Evolutionary conservation across 1,139 yeast genomes (phyloP).

Genomic region (Hanseniaspora uvarum): DNA sequence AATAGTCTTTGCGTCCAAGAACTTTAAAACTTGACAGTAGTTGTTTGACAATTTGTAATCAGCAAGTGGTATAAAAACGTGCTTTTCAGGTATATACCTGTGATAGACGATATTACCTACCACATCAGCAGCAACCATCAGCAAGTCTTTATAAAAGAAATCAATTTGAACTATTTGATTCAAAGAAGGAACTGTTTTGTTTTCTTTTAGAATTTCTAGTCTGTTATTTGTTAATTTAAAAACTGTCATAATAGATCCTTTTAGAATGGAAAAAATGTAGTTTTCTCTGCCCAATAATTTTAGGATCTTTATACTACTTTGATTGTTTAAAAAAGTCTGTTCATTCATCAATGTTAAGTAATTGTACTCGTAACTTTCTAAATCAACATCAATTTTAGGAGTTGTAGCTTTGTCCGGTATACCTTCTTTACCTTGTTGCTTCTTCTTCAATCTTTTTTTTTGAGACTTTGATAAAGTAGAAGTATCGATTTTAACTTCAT

Average conservation of each 20-base stretch:
- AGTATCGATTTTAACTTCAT: neutral
- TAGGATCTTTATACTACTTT: neutral
- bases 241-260: neutral
- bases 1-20: slow-evolving; percentile 11
- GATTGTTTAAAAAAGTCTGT: neutral
- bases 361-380: slow-evolving; percentile 8
- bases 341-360: slow-evolving; percentile 7
- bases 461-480: slow-evolving; percentile 14
- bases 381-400: neutral
- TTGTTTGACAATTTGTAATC: slow-evolving; percentile 5
- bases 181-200: slow-evolving; percentile 6
- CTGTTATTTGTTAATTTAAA: neutral
- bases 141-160: neutral
- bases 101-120: slow-evolving; percentile 2
- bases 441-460: slow-evolving; percentile 14
- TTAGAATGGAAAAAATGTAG: neutral
- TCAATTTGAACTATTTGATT: neutral
- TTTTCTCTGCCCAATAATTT: neutral
- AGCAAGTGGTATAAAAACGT: slow-evolving; percentile 8
- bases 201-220: neutral
- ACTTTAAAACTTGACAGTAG: slow-evolving; percentile 1
- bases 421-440: neutral
- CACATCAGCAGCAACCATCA: slow-evolving; percentile 5
- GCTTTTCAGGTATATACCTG: neutral
- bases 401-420: neutral